phyloP scores from a whole-genome alignment of 192 early-diverging fungal genomes.

The Linnemannia elongata region DNA sequence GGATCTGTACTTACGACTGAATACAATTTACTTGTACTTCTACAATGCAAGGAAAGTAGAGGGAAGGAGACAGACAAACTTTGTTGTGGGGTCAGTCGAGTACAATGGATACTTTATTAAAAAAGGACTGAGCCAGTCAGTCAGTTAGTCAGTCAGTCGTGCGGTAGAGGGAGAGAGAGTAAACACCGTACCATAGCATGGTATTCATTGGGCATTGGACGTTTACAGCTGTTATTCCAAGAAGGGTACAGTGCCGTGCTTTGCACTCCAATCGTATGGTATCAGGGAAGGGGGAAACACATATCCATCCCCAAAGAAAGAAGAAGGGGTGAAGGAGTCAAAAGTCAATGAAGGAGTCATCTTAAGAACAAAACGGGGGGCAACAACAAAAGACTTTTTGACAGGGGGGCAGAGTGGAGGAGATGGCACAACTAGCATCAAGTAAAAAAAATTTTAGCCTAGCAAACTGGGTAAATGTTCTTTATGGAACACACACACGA shows the following conservation, averaged over 20 bases:
- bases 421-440: no score
- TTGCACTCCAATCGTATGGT: neutral
- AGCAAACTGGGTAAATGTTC: no score
- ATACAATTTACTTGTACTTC: no score
- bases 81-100: slow-evolving; percentile 1
- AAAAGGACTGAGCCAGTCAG: neutral
- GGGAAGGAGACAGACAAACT: no score
- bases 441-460: no score
- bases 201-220: neutral
- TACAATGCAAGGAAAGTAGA: no score
- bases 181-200: neutral
- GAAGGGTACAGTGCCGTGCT: no score
- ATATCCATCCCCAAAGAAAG: neutral
- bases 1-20: no score
- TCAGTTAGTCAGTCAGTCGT: neutral
- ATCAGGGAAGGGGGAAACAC: neutral
- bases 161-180: no score
- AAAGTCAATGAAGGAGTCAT: neutral
- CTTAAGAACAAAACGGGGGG: neutral
- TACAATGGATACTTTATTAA: neutral
- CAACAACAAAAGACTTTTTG: neutral
- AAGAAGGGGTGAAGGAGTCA: neutral
- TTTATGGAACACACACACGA: no score
- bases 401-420: neutral
- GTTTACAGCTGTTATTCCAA: no score